phyloP scores from a whole-genome alignment of 306 rosid genomes.

The Astragalus glycyphyllos region DNA sequence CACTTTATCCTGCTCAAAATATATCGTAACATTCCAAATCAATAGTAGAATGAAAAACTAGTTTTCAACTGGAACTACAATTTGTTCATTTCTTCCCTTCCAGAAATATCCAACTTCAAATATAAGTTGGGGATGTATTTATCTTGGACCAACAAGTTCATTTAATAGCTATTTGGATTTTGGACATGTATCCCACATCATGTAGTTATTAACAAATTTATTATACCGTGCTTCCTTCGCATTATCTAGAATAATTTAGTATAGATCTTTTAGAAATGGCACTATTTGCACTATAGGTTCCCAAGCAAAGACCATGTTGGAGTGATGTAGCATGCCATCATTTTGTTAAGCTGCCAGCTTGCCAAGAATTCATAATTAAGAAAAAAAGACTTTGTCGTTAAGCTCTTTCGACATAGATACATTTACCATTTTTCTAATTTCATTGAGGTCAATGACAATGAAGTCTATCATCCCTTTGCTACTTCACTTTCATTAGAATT shows the following conservation, averaged over 20 bases:
- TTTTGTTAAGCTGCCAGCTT: not conserved
- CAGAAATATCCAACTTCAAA: no score
- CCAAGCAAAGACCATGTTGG: no score
- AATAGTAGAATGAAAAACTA: constrained; percentile 19
- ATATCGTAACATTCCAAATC: constrained; percentile 28
- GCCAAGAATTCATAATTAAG: constrained; percentile 8
- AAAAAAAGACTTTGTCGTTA: not conserved
- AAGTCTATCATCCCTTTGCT: not conserved
- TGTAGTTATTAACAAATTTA: constrained; percentile 6
- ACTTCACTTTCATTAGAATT: constrained; percentile 23
- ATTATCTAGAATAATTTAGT: not conserved
- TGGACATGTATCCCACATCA: constrained; percentile 7
- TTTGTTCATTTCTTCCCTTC: no score
- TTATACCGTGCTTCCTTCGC: not conserved
- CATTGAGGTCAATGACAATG: not conserved
- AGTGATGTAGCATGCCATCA: not conserved
- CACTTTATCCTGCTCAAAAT: constrained; percentile 75
- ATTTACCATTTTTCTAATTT: not conserved
- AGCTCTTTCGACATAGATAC: not conserved
- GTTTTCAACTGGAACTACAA: constrained; percentile 30
- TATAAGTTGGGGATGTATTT: no score
- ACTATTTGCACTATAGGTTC: not conserved
- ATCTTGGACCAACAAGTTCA: not conserved
- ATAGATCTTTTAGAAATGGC: constrained; percentile 6
- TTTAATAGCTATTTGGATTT: not conserved